Base-by-base conservation (phyloP, 2,329 filamentous ascomycete genomes). In the Endothia cerciana region DNA sequence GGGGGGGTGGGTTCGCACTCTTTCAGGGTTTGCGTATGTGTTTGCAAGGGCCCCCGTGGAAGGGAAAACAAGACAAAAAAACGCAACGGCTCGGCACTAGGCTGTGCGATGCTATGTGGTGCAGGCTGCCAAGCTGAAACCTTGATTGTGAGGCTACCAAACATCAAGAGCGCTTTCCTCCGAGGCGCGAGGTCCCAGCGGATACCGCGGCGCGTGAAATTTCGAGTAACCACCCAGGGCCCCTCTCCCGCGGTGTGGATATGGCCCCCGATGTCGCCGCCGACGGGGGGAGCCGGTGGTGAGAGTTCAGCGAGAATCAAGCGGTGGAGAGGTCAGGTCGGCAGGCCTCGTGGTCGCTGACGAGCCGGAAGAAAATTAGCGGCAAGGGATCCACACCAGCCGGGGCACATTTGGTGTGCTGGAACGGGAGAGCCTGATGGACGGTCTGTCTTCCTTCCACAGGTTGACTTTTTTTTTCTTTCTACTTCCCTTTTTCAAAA, bases 311-410 rank as follows among this genome's bases (percentile, higher is more conserved):
- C 51, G 17, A 49, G 36, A 49, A 57, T 47, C n/a, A n/a, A 63
- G 61, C 61, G 62, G 62, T 64, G 62, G 62, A 43, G 33, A 40
- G 62, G 56, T 60, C 62, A 40, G 62, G 56, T 60, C 62, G 62
- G 62, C 25, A 60, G 45, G 45, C 22, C 49, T 51, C 43, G 36
- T 41, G 25, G 40, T 36, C 62, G 47, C 25, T 64, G 62, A 38
- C 47, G 13, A n/a, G 45, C 62, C 62, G 56, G 40, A 60, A 38
- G 45, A 53, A 60, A 22, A n/a, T 60, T 57, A 11, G 56, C 30
- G 43, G 19, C 45, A 36, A 43, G 22, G 13, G 47, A 11, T 2
- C 57, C 38, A 36, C 57, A 59, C 38, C 36, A n/a, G 25, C 57
- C 56, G 57, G 57, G 57, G 57, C 47, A 33, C 6, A 59, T 40